phyloP scores from a whole-genome alignment of 1,139 yeast species.

The Tardiomyces blankii region DNA sequence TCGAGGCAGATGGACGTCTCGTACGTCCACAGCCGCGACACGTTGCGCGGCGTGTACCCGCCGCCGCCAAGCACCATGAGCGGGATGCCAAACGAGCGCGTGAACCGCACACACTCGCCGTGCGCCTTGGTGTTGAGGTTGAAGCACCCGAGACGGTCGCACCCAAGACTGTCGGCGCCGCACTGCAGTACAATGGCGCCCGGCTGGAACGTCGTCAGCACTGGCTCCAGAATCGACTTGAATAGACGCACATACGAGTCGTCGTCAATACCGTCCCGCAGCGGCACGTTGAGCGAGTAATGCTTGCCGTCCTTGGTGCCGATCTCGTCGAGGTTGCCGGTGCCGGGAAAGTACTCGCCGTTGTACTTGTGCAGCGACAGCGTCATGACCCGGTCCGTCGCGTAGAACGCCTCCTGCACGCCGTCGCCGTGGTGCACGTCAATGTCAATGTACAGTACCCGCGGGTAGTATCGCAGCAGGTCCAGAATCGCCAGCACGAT shows the following conservation, averaged over 20 bases:
- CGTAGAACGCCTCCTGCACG: conserved; percentile 93
- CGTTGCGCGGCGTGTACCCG: conserved; percentile 94
- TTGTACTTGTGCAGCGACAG: conserved; percentile 89
- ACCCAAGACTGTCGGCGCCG: conserved; percentile 93
- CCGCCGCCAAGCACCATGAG: conserved; percentile 94
- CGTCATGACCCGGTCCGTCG: conserved; percentile 93
- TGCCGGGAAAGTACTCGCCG: conserved; percentile 95
- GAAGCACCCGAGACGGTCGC: conserved; percentile 89
- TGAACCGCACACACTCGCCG: conserved; percentile 86
- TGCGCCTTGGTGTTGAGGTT: conserved; percentile 85
- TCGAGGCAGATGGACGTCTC: conserved; percentile 85
- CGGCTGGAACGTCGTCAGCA: conserved; percentile 75
- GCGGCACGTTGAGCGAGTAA: conserved; percentile 84
- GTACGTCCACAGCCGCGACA: conserved; percentile 87
- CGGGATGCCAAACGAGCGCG: conserved; percentile 79
- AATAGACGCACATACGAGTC: conserved; percentile 70
- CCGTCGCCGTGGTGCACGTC: conserved; percentile 98
- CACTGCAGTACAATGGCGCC: conserved; percentile 92
- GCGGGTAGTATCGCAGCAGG: conserved; percentile 71
- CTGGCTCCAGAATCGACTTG: conserved; percentile 80
- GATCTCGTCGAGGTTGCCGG: conserved; percentile 76
- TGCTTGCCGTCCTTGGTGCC: conserved; percentile 85
- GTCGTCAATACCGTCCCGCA: conserved; percentile 93
- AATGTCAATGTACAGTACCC: conserved; percentile 88
- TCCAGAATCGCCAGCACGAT: conserved; percentile 82